These are phyloP conservation scores for Solanum acaule DNA, from an alignment of 257 asterid species.

Conservation along the genomic window DNA sequence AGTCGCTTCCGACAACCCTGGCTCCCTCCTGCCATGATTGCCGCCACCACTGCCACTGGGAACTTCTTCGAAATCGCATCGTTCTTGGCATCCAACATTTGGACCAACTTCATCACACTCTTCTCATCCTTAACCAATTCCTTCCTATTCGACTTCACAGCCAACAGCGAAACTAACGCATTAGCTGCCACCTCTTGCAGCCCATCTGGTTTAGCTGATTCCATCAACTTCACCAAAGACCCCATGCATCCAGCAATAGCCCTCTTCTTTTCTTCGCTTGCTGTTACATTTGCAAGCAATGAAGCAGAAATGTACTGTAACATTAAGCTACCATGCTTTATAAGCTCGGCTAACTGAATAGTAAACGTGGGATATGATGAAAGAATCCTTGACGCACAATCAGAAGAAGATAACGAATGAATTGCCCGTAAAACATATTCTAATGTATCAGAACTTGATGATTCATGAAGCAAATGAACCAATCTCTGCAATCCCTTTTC, in stretches of 20 bases:
- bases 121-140: constrained; percentile 81
- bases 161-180: constrained; percentile 66
- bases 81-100: constrained; percentile 66
- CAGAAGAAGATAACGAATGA: constrained; percentile 60
- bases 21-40: constrained; percentile 82
- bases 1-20: constrained; percentile 78
- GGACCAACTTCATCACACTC: constrained; percentile 59
- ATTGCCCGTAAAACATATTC: constrained; percentile 76
- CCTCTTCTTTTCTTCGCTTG: constrained; percentile 65
- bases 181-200: constrained; percentile 83
- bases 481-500: constrained; percentile 61
- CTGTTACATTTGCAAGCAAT: constrained; percentile 55
- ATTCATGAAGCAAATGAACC: constrained; percentile 51
- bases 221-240: constrained; percentile 78
- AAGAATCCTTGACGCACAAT: constrained; percentile 42
- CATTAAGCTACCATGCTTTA: constrained; percentile 61
- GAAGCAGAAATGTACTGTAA: constrained; percentile 81
- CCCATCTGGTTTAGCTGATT: constrained; percentile 78
- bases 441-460: constrained; percentile 46
- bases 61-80: constrained; percentile 67
- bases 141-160: constrained; percentile 60
- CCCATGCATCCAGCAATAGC: constrained; percentile 64
- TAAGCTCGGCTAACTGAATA: constrained; percentile 52
- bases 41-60: constrained; percentile 66
- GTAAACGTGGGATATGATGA: constrained; percentile 57